Conservation (phyloP, 2,329 filamentous ascomycete genomes). For the Penicillium sp. region DNA sequence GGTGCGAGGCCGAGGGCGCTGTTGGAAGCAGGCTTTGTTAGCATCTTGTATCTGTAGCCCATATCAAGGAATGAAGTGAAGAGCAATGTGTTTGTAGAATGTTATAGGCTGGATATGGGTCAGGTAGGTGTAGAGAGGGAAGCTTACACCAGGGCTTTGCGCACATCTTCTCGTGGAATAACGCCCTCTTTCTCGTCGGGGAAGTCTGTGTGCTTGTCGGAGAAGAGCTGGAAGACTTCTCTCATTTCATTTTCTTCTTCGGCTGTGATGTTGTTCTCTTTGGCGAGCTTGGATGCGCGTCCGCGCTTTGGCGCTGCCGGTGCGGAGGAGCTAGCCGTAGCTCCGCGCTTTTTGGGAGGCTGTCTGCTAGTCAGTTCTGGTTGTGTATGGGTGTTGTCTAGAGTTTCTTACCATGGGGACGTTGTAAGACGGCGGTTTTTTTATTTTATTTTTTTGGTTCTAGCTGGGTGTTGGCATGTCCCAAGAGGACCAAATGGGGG, state of each 20-base stretch:
- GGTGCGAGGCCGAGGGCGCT: constrained; percentile 81
- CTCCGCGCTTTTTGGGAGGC: constrained; percentile 41
- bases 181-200: constrained; percentile 71
- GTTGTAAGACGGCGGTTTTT: not conserved
- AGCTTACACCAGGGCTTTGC: constrained; percentile 69
- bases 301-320: constrained; percentile 36
- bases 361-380: constrained; percentile 11
- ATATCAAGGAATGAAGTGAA: not conserved
- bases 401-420: constrained; percentile 3
- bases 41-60: not conserved
- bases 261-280: constrained; percentile 81
- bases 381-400: not conserved
- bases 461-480: not conserved
- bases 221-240: constrained; percentile 84
- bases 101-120: too few relatives aligned
- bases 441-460: not conserved
- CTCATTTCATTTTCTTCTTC: constrained; percentile 86
- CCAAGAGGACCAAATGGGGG: not conserved
- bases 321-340: constrained; percentile 28
- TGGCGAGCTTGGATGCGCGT: constrained; percentile 83
- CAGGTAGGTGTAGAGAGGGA: not conserved
- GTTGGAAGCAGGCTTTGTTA: not conserved
- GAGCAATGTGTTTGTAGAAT: not conserved
- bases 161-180: constrained; percentile 65
- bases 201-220: constrained; percentile 56